phyloP scores from a whole-genome alignment of 2,329 filamentous ascomycete species.

The Orbilia brochopaga region DNA sequence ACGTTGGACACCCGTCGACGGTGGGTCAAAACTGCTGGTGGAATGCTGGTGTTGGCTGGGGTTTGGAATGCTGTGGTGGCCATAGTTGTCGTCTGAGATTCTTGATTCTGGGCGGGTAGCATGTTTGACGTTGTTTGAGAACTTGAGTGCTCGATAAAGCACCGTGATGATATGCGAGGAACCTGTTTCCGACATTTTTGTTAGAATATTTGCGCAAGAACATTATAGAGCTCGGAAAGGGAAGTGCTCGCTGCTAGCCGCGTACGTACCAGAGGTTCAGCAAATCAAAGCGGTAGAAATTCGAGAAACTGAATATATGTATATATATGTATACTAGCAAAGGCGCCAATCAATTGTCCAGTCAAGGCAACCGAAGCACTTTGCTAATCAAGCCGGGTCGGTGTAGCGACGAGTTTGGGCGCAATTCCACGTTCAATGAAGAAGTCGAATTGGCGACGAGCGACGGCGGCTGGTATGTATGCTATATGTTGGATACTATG shows the following conservation, averaged over 20 bases:
- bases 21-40: conserved; percentile 36
- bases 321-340: conserved; percentile 1
- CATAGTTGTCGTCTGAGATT: conserved; percentile 48
- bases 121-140: conserved; percentile 34
- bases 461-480: not conserved
- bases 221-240: not conserved
- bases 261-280: conserved; percentile 22
- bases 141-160: conserved; percentile 20
- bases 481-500: not conserved
- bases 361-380: conserved; percentile 41
- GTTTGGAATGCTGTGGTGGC: conserved; percentile 49
- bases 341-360: conserved; percentile 28
- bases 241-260: not conserved
- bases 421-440: conserved; percentile 49
- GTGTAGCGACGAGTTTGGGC: conserved; percentile 12
- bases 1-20: conserved; percentile 47
- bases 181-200: not conserved
- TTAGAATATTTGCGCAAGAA: conserved; percentile 12
- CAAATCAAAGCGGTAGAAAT: conserved; percentile 27
- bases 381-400: conserved; percentile 14
- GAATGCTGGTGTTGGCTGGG: conserved; percentile 46
- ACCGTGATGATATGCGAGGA: conserved; percentile 21
- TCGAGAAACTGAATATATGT: not conserved
- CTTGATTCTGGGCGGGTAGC: conserved; percentile 50
- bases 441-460: conserved; percentile 33